Evolutionary conservation across 345 rosid species (phyloP).

Genomic region (Rhodamnia argentea): DNA sequence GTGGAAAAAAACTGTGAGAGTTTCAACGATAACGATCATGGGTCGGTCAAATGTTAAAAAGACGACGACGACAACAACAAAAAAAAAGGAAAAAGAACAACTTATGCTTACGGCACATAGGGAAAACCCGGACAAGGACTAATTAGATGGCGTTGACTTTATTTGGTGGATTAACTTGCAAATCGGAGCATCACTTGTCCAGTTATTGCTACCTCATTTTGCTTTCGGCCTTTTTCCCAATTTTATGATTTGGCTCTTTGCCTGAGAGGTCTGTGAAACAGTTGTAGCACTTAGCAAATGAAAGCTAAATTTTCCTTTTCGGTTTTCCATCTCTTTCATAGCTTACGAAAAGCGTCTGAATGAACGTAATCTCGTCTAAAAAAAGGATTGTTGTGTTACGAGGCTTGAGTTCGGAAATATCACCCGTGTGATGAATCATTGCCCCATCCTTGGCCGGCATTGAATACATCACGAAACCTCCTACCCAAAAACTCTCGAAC

Average conservation of each 20-base stretch:
- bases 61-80: too few relatives aligned
- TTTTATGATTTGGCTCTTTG: background rate
- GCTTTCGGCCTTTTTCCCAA: background rate
- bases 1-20: background rate
- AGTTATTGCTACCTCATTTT: background rate
- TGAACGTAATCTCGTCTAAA: background rate
- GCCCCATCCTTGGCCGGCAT: background rate
- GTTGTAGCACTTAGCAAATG: background rate
- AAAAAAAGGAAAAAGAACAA: fast-evolving
- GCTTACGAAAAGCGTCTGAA: background rate
- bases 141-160: background rate
- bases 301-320: background rate
- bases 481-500: too few relatives aligned
- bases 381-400: background rate
- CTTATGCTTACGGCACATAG: background rate
- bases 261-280: background rate
- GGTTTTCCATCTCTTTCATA: background rate
- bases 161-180: background rate
- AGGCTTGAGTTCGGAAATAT: background rate
- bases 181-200: background rate
- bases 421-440: background rate
- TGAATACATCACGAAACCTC: background rate
- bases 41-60: background rate
- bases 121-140: background rate
- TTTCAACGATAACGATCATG: background rate